These are phyloP conservation scores for Penicillium herquei DNA, from an alignment of 495 filamentous ascomycete genomes.

Conservation along the genomic window DNA sequence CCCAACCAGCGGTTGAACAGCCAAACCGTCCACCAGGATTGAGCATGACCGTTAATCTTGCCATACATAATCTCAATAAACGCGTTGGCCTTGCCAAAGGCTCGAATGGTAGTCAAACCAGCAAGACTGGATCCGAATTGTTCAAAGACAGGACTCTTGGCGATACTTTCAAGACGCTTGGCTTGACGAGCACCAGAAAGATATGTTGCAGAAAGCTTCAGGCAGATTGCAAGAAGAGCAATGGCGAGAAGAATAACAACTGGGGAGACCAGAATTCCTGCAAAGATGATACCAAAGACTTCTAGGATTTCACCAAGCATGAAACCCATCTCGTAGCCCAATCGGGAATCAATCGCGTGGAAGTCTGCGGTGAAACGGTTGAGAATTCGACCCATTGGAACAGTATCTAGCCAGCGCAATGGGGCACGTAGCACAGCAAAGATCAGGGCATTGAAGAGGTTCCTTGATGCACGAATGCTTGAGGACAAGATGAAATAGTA, in stretches of 20 bases:
- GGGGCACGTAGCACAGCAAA: conserved; percentile 67
- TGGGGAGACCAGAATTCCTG: conserved; percentile 32
- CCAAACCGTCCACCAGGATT: conserved; percentile 65
- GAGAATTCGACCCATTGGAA: conserved; percentile 72
- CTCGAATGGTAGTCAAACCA: conserved; percentile 73
- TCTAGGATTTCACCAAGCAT: conserved; percentile 10
- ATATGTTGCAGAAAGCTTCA: conserved; percentile 58
- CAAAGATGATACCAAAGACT: conserved; percentile 32
- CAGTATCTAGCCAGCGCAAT: conserved; percentile 76
- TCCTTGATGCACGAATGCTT: conserved; percentile 57
- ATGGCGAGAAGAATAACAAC: conserved; percentile 28
- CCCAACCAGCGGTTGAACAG: conserved; percentile 74
- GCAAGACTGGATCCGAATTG: conserved; percentile 68
- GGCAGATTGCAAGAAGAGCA: conserved; percentile 41
- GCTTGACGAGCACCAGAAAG: conserved; percentile 69
- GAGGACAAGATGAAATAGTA: conserved; percentile 57
- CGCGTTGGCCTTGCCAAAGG: conserved; percentile 61
- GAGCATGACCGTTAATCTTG: conserved; percentile 62
- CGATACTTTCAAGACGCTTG: conserved; percentile 71
- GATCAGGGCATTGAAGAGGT: conserved; percentile 62
- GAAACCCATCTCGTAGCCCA: conserved; percentile 41
- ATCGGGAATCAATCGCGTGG: conserved; percentile 62
- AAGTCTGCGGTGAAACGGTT: conserved; percentile 84
- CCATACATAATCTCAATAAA: conserved; percentile 66
- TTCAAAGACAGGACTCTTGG: conserved; percentile 76